Evolutionary conservation across 345 rosid genomes (phyloP).

Genomic region (Adansonia digitata): DNA sequence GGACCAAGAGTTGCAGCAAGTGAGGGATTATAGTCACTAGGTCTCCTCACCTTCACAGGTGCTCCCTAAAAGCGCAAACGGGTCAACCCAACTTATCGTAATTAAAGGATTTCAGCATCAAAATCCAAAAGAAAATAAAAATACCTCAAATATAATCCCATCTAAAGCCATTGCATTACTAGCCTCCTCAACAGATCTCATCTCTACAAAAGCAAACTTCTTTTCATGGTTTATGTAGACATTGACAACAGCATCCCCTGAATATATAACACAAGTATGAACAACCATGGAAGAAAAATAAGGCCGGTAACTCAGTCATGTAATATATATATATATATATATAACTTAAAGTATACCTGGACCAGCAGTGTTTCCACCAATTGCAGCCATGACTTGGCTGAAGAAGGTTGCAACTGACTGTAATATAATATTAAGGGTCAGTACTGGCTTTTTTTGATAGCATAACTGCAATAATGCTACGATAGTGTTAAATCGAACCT

Average conservation of each 20-base stretch:
- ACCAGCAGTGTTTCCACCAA: constrained; percentile 98
- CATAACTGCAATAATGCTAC: not conserved
- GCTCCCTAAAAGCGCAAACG: constrained; percentile 58
- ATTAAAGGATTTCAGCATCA: not conserved
- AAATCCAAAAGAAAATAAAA: not conserved
- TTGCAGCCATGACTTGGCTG: constrained; percentile 96
- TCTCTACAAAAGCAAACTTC: constrained; percentile 99
- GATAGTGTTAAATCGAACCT: constrained; percentile 38
- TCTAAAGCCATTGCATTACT: constrained; percentile 99
- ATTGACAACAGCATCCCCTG: constrained; percentile 99
- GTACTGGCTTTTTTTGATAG: constrained; percentile 1
- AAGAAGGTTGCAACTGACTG: constrained; percentile 92
- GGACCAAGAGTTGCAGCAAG: constrained; percentile 98
- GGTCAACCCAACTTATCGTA: not conserved
- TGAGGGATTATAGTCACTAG: constrained; percentile 97
- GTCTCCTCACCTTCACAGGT: constrained; percentile 98
- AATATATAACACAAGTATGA: constrained; percentile 16
- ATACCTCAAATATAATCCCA: constrained; percentile 92
- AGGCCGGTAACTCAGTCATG: not conserved
- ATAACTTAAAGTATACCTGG: constrained; percentile 47
- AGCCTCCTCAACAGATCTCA: constrained; percentile 99
- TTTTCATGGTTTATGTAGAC: constrained; percentile 98
- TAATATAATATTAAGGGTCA: constrained; percentile 20
- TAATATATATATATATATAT: not conserved
- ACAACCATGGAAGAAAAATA: not conserved